Evolutionary conservation across 495 filamentous ascomycete genomes (phyloP), one percentile per base, ranked within the genome.

Genomic region (Penicillium desertorum): DNA sequence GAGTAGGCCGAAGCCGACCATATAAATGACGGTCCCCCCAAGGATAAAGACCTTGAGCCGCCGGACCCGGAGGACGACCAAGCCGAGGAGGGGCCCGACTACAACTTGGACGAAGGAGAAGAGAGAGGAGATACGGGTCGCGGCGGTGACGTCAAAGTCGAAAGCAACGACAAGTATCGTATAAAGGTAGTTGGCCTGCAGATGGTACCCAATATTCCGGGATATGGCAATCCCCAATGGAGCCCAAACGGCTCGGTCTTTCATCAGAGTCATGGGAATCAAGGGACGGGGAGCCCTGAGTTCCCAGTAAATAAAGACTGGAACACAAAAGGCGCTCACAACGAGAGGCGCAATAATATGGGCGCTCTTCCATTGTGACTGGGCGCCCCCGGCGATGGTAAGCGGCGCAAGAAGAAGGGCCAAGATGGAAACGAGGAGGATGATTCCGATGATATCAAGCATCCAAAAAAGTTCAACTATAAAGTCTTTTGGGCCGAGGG

Each of bases 21-120:
- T 62, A 57, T 75, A 76, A 30, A 78, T 63, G 37, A 54, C 64
- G 19, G 73, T 71, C 22, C 75, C 76, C 22, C 39, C 51, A 30
- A 75, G 48, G 49, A 79, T 76, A 57, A 81, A 72, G 25, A 65
- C 56, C 44, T 82, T 82, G 58, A 80, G 71, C 20, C 73, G 75
- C 29, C 75, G 71, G 20, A 76, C 66, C 43, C 68, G 67, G 69
- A 60, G 72, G 32, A 77, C 71, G 10, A 76, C 59, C 17, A 77
- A 45, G 11, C 77, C 74, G 30, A 78, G 59, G 32, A 77, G 32
- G 41, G 65, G 47, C 1, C 56, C 56, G 37, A 42, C 52, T 20
- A 59, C 27, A 5, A 59, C n/a, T 0, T 43, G 37, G 32, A 53
- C 46, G 56, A 59, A 59, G 0, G 43, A 46, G 20, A 52, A 59